Base-by-base conservation (phyloP, 176 grass and related monocot genomes). In the Oryza meridionalis region DNA sequence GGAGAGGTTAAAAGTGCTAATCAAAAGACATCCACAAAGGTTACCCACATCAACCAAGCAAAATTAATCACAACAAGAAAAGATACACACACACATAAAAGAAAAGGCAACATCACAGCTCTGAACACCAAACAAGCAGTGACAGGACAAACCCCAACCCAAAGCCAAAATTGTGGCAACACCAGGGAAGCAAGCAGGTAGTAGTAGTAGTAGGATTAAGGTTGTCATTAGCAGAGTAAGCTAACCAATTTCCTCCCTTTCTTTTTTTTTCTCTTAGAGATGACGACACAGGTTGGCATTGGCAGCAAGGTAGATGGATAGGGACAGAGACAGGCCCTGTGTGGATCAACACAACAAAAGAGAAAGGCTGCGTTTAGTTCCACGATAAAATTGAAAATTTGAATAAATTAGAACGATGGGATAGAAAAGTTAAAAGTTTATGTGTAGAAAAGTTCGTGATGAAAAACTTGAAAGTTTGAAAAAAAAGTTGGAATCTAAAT, bases 271-370 rank as follows among this genome's bases (percentile, higher is more conserved):
- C 37, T 31, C 29, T 31, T 31, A 27, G 13, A 69, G 63, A 79
- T 84, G 84, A 75, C 84, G 65, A 61, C 69, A 86, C 80, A 87
- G 84, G 79, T 86, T 90, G 73, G 84, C 79, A 86, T 76, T 63
- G 61, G 74, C 63, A 78, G 84, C 78, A 90, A 83, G 84, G 75
- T 87, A 79, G 84, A 87, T 83, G 84, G 80, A 90, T 79, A 70
- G 74, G 49, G 84, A 86, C 84, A 79, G 69, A 49, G 84, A 79
- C 75, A 72, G 62, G 62, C 68, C 68, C 71, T 79, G 59, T 65
- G 46, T 84, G 81, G 81, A 86, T 89, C 77, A 81, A 58, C 77
- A 85, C 88, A 82, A 4, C 43, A 77, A 12, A 6, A 63, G 44
- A 61, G 69, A 32, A 46, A 31, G 29, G 29, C 29, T 31, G 29